These are phyloP conservation scores for Alliaria petiolata DNA, from an alignment of 345 rosid species.

Conservation along the genomic window DNA sequence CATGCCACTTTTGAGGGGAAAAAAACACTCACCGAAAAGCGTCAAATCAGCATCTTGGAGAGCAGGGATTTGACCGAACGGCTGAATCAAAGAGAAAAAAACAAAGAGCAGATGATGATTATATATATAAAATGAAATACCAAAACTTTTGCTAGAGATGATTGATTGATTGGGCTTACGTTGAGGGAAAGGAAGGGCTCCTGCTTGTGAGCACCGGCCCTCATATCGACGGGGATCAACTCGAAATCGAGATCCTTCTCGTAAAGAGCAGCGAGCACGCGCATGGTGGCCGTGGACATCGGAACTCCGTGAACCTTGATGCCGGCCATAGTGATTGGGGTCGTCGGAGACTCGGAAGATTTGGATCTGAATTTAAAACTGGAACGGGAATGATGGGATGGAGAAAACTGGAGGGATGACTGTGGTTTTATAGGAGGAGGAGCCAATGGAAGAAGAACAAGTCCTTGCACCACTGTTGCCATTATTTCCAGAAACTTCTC, in stretches of 20 bases:
- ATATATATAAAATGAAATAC: neutral
- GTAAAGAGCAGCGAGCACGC: conserved; percentile 45
- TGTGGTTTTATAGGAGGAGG: conserved; percentile 17
- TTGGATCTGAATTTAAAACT: neutral
- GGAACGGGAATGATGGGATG: neutral
- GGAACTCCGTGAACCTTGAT: conserved; percentile 44
- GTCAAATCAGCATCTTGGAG: conserved; percentile 37
- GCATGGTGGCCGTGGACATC: conserved; percentile 48
- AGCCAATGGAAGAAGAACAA: neutral
- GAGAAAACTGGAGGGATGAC: neutral
- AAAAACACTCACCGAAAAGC: conserved; percentile 34
- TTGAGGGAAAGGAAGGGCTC: conserved; percentile 53
- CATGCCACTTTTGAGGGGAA: neutral
- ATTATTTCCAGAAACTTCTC: conserved; percentile 11
- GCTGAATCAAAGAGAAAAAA: conserved; percentile 18
- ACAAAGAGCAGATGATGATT: no score
- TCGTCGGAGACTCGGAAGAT: neutral
- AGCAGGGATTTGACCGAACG: conserved; percentile 48
- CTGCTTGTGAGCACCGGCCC: conserved; percentile 56
- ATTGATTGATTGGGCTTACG: conserved; percentile 18
- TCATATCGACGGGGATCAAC: conserved; percentile 45
- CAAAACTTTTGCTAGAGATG: no score
- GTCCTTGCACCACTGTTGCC: conserved; percentile 3
- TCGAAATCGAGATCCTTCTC: conserved; percentile 63
- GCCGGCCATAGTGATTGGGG: conserved; percentile 32